phyloP scores from a whole-genome alignment of 345 rosid species.

The Eutrema japonicum region DNA sequence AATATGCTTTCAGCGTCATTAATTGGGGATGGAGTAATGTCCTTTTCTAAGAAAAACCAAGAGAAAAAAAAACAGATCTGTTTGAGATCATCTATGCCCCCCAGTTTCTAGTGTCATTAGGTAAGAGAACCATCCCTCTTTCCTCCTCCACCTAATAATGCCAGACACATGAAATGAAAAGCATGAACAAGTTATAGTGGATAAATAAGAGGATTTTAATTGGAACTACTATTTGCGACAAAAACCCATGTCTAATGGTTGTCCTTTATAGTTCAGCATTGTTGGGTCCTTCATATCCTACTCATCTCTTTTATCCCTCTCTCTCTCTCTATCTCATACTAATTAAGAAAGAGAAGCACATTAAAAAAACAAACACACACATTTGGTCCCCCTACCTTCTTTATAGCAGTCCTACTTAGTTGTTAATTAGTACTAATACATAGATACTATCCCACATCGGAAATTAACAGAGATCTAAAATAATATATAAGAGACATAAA shows the following conservation, averaged over 20 bases:
- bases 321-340: constrained; percentile 5
- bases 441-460: too few species aligned
- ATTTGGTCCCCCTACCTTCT: constrained; percentile 27
- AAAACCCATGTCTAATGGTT: constrained; percentile 35
- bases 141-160: constrained; percentile 38
- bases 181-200: constrained; percentile 40
- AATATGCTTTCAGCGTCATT: constrained; percentile 15
- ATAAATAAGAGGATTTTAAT: constrained; percentile 32
- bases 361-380: constrained; percentile 22
- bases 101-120: constrained; percentile 26
- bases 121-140: constrained; percentile 34
- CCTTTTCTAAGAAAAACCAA: constrained; percentile 23
- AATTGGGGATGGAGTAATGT: constrained; percentile 26
- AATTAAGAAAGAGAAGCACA: constrained; percentile 30
- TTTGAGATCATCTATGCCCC: constrained; percentile 33
- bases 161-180: constrained; percentile 33
- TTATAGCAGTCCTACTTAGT: constrained; percentile 31
- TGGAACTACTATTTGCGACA: constrained; percentile 39
- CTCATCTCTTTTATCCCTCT: constrained; percentile 2
- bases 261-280: constrained; percentile 32
- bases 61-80: constrained; percentile 27
- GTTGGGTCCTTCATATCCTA: constrained; percentile 34
- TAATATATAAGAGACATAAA: too few species aligned
- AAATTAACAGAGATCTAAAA: too few species aligned
- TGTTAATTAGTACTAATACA: constrained; percentile 8